Percentiles rank a stretch among this genome's conserved stretches.
These are phyloP conservation scores for Saposhnikovia divaricata DNA, from an alignment of 129 eudicot species.

Conservation along the genomic window DNA sequence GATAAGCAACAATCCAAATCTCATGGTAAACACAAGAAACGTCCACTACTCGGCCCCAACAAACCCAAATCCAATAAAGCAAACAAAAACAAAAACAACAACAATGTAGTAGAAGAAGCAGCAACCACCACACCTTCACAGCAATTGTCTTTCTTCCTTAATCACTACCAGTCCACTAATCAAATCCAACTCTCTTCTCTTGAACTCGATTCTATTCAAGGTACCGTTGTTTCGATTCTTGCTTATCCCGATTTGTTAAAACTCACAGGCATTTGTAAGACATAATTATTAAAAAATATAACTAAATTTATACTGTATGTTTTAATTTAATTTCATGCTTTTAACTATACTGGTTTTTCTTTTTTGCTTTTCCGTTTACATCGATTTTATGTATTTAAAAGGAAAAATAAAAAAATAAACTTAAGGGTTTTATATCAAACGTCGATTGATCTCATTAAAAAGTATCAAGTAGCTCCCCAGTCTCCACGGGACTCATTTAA, in stretches of 20 bases:
- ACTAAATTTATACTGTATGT: too few species aligned
- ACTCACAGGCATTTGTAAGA: too few species aligned
- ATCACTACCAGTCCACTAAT: neutral
- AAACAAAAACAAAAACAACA: neutral
- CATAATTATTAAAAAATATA: too few species aligned
- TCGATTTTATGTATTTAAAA: neutral
- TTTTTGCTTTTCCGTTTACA: neutral
- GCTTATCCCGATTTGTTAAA: too few species aligned
- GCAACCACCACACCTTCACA: neutral
- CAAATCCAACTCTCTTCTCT: conserved; percentile 7
- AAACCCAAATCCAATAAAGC: neutral
- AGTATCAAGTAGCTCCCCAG: too few species aligned
- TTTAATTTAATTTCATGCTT: too few species aligned
- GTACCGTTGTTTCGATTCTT: neutral
- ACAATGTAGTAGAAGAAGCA: neutral
- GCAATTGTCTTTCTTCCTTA: neutral
- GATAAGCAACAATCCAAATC: neutral
- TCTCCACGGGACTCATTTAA: too few species aligned
- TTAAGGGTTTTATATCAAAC: too few species aligned
- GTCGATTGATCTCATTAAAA: too few species aligned
- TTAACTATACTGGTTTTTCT: neutral
- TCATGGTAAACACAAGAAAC: neutral
- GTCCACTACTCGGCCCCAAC: neutral
- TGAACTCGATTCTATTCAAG: neutral
- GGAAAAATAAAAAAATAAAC: too few species aligned